A percentile compares a stretch with the other conserved stretches of the same genome.
phyloP scores from a whole-genome alignment of 768 basidiomycete genomes.

The Termitomyces titanicus region DNA sequence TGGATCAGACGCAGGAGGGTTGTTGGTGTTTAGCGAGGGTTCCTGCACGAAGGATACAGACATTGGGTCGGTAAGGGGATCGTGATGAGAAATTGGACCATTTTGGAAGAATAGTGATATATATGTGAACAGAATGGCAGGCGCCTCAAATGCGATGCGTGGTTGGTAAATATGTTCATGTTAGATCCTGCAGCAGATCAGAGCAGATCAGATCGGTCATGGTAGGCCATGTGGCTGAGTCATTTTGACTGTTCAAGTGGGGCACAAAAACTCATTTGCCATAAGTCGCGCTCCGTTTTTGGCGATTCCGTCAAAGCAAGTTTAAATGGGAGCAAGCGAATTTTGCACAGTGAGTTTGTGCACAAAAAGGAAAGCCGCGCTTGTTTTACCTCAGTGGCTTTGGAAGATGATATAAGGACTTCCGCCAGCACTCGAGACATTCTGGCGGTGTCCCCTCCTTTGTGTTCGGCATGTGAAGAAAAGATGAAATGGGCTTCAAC shows the following conservation, averaged over 20 bases:
- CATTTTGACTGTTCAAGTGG: background rate
- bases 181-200: background rate
- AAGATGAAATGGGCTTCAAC: no score
- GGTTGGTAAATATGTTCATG: conserved; percentile 1
- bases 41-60: background rate
- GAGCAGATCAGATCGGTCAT: conserved; percentile 8
- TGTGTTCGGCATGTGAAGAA: no score
- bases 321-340: no score
- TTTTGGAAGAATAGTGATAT: background rate
- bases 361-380: no score
- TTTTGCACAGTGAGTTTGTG: no score
- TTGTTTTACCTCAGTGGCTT: background rate
- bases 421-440: no score
- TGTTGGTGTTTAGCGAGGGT: background rate
- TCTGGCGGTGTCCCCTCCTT: no score
- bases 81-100: conserved; percentile 1
- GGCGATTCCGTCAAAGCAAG: no score
- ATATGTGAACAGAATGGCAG: conserved; percentile 1
- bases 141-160: conserved; percentile 11
- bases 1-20: background rate
- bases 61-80: conserved; percentile 2
- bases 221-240: background rate
- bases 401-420: background rate
- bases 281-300: no score
- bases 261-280: background rate